Conservation (phyloP, 352 stramenopile genomes). For the Hyaloperonospora brassicae region DNA sequence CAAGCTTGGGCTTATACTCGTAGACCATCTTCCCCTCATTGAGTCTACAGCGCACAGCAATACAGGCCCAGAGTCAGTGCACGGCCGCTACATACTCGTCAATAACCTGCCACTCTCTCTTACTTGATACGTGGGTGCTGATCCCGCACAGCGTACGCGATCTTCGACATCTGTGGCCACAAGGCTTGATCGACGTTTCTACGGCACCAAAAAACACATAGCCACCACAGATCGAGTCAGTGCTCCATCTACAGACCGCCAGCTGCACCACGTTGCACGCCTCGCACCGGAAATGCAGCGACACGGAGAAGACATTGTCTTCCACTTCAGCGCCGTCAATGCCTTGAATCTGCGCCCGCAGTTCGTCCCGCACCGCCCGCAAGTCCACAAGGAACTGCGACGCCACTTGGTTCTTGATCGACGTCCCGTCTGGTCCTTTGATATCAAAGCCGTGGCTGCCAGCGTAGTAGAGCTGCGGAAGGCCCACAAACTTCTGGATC, state of each 20-base stretch:
- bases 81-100: neutral
- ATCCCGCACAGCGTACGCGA: constrained; percentile 33
- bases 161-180: constrained; percentile 34
- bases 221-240: neutral
- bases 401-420: constrained; percentile 81
- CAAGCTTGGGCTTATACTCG: constrained; percentile 87
- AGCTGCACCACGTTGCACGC: neutral
- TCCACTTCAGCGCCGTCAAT: constrained; percentile 72
- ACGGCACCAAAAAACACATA: constrained; percentile 7
- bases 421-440: constrained; percentile 58
- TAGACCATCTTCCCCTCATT: constrained; percentile 87
- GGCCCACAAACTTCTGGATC: constrained; percentile 84
- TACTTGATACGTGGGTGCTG: constrained; percentile 59
- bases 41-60: constrained; percentile 29
- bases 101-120: constrained; percentile 1
- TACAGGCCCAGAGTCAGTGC: constrained; percentile 1
- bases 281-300: constrained; percentile 78
- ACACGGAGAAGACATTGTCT: constrained; percentile 87
- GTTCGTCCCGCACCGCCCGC: constrained; percentile 43
- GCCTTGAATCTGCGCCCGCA: constrained; percentile 34
- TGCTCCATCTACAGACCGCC: neutral
- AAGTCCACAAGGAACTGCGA: constrained; percentile 65
- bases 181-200: constrained; percentile 51
- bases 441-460: constrained; percentile 89
- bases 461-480: constrained; percentile 85